Conservation (phyloP, 257 asterid species). For the Ilex aquifolium region DNA sequence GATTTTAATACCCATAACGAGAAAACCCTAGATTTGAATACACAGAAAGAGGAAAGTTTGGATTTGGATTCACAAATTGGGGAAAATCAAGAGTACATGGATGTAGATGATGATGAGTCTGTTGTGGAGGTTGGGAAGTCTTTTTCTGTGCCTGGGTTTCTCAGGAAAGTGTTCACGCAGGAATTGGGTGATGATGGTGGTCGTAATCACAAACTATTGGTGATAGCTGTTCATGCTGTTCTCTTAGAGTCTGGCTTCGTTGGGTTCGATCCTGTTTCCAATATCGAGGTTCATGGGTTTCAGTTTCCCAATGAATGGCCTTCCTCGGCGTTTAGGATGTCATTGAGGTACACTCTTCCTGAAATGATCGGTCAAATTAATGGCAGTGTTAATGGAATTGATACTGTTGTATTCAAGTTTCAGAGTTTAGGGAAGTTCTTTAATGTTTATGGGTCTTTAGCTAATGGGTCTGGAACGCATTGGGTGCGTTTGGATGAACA, state of each 20-base stretch:
- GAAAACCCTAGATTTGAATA: background rate
- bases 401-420: conserved; percentile 44
- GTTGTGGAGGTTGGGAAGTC: conserved; percentile 32
- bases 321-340: conserved; percentile 21
- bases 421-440: conserved; percentile 57
- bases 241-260: conserved; percentile 74
- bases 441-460: conserved; percentile 54
- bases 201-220: conserved; percentile 46
- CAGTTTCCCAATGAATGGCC: conserved; percentile 40
- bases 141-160: conserved; percentile 73
- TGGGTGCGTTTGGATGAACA: conserved; percentile 50
- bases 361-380: conserved; percentile 13
- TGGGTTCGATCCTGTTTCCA: conserved; percentile 38
- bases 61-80: conserved; percentile 12
- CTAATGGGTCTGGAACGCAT: conserved; percentile 19
- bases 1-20: background rate
- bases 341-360: conserved; percentile 62
- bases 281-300: conserved; percentile 25
- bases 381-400: conserved; percentile 2
- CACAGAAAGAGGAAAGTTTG: conserved; percentile 13
- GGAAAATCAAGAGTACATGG: conserved; percentile 24
- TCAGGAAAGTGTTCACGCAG: conserved; percentile 65
- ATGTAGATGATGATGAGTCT: conserved; percentile 21
- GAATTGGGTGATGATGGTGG: conserved; percentile 50
- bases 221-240: conserved; percentile 76